phyloP scores from a whole-genome alignment of 306 rosid species.

The Leucaena leucocephala region DNA sequence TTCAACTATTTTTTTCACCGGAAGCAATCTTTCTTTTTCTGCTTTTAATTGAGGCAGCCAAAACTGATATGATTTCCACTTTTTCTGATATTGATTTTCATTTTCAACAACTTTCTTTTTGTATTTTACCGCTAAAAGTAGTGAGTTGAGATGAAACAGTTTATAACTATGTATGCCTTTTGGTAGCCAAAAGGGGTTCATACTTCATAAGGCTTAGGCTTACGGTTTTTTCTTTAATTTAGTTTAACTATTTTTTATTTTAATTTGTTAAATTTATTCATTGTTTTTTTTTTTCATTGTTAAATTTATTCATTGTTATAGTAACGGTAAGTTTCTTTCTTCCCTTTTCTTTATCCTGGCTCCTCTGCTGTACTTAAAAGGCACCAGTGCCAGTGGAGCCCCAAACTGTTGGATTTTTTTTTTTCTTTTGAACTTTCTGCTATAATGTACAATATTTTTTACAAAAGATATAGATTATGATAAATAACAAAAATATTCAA shows the following conservation, averaged over 20 bases:
- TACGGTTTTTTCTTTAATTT: background rate
- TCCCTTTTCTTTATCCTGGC: too few species aligned
- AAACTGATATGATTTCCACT: conserved; percentile 21
- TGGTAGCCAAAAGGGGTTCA: background rate
- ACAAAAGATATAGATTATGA: too few species aligned
- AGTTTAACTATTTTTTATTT: background rate
- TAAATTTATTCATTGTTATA: background rate
- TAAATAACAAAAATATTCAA: too few species aligned
- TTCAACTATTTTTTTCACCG: background rate
- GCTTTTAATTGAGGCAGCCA: conserved; percentile 20
- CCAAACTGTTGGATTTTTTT: too few species aligned
- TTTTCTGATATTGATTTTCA: background rate
- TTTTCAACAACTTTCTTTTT: conserved; percentile 27
- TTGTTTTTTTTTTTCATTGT: too few species aligned
- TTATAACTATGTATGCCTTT: background rate
- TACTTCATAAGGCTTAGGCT: background rate
- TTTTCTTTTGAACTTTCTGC: too few species aligned
- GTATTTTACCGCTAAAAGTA: conserved; percentile 24
- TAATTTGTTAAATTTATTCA: background rate
- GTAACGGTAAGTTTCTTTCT: background rate
- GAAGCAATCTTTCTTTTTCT: background rate
- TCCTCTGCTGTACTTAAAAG: too few species aligned
- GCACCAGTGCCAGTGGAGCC: too few species aligned
- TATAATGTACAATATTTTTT: too few species aligned
- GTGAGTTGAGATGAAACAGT: background rate